Conservation (phyloP, 257 asterid genomes). For the Solanum ossicruentum region DNA sequence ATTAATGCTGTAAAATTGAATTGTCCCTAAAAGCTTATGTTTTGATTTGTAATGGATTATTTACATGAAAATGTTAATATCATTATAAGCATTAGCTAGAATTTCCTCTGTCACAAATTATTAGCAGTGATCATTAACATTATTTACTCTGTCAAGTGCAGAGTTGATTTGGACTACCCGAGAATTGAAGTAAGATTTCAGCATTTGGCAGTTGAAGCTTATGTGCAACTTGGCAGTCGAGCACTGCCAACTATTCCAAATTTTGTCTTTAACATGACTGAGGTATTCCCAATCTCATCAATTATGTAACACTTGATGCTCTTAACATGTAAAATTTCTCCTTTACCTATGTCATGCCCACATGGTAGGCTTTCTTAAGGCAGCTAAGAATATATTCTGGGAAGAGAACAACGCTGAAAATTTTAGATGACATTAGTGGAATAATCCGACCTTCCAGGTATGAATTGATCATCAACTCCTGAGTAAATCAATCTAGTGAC, state of each 20-base stretch:
- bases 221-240: conserved; percentile 74
- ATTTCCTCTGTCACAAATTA: not conserved
- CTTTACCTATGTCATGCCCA: not conserved
- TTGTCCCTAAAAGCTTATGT: not conserved
- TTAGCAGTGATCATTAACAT: not conserved
- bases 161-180: conserved; percentile 85
- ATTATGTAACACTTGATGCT: not conserved
- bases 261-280: conserved; percentile 72
- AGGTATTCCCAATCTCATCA: conserved; percentile 31
- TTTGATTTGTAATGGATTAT: not conserved
- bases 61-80: not conserved
- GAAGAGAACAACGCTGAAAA: conserved; percentile 48
- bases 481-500: not conserved
- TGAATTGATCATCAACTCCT: conserved; percentile 4
- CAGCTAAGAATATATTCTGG: conserved; percentile 49
- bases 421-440: conserved; percentile 79
- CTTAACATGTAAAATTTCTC: conserved; percentile 12
- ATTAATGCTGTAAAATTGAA: not conserved
- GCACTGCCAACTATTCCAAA: conserved; percentile 93
- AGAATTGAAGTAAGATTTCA: conserved; percentile 83
- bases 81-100: not conserved
- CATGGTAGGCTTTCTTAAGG: conserved; percentile 60
- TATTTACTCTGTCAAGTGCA: conserved; percentile 18
- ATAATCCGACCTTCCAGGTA: conserved; percentile 94
- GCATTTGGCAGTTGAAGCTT: conserved; percentile 60